Evolutionary conservation across 768 basidiomycete genomes (phyloP), one percentile per base, ranked within the genome.

Genomic region (Phaeolepiota aurea): DNA sequence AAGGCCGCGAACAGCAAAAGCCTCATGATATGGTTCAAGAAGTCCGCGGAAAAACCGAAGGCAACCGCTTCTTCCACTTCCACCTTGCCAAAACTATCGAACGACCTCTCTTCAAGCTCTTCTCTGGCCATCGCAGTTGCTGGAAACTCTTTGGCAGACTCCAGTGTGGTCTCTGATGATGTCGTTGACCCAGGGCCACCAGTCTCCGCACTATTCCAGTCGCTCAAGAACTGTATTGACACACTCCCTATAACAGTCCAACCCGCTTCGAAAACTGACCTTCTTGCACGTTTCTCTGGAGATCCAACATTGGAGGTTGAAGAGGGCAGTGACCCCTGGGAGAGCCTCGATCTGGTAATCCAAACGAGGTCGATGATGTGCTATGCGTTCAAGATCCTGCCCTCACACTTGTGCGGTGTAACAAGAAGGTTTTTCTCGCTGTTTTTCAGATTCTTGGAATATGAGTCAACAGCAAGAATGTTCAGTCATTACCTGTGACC

Each of bases 241-340:
- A 28, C 7, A 7, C n/a, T 28, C 7, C 25, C 25, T 7, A n/a
- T 7, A n/a, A 28, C 49, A 14, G 22, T 52, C 3, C 52, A 52
- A 2, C 49, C 45, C 14, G 55, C 55, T 20, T 10, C 33, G 0
- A 50, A 52, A 18, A 10, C 48, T 5, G 54, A 54, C 37, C 12
- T 37, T 2, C 28, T 35, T 3, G 14, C n/a, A 5, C 34, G 10
- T 7, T 35, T 20, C 14, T 20, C 19, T 35, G 14, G 34, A n/a
- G 25, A 28, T 28, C 25, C 25, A n/a, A 28, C n/a, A 7, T 28
- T 28, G 25, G 25, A n/a, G 25, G 14, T 31, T 31, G 34, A 35
- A 14, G 19, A 20, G 7, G 19, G 15, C 34, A 15, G 15, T 5
- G 25, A 28, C n/a, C 7, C 7, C 7, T 28, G 25, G 25, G 7